Evolutionary conservation across 2,329 filamentous ascomycete genomes (phyloP), one percentile per base, ranked within the genome.

Genomic region (Fusarium domesticum): DNA sequence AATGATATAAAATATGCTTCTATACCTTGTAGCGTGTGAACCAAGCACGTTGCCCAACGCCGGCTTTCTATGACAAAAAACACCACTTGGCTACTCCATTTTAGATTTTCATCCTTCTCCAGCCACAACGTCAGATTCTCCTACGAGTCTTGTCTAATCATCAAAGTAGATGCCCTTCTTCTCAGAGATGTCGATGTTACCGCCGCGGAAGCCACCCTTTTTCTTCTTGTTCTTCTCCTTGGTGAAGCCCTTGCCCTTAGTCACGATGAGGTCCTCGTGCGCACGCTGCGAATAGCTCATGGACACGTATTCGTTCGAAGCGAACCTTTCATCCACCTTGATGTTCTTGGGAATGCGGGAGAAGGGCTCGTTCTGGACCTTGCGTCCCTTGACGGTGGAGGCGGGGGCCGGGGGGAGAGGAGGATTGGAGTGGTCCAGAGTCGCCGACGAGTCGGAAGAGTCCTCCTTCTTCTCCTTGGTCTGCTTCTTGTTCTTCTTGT

Each of bases 181-280:
- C 16, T 84, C 83, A 12, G 77, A 71, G 41, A 92, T 87, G 64
- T 98, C 91, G 60, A 98, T 95, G 40, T 78, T 70, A 6, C 93
- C 93, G 35, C 93, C 93, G 37, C 87, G 83, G 76, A 96, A 98
- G 55, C 85, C 89, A 39, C 93, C 93, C 58, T 83, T 78, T 78
- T 90, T 91, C 79, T 90, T 93, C 78, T 98, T 98, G 73, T 98
- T 98, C 83, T 98, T 98, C 75, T 97, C 93, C 76, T 98, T 98
- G 48, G 92, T 97, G 71, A 98, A 98, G 4, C 89, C 90, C 73
- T 96, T 97, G 61, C 93, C 93, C 66, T 86, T 89, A 23, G 92
- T 97, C 31, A 96, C 80, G 37, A 90, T 88, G 51, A 98, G 73
- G 64, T 96, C 91, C 56, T 89, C 80, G 63, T 91, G 88, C 7